Evolutionary conservation across 2,329 filamentous ascomycete genomes (phyloP).

Genomic region (Sporothrix euskadiensis): DNA sequence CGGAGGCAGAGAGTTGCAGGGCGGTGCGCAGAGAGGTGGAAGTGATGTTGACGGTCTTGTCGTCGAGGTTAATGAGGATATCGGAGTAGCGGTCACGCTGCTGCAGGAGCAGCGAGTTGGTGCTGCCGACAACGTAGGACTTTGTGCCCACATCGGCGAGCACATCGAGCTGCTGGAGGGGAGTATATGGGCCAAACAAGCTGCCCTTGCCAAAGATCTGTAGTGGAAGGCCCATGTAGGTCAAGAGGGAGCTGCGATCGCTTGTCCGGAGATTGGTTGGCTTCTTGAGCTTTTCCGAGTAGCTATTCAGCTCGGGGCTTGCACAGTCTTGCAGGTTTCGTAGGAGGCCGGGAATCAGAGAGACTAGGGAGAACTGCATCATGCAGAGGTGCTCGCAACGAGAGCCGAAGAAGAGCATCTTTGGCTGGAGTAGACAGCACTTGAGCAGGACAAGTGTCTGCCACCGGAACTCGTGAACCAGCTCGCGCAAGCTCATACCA

Average conservation of each 20-base stretch:
- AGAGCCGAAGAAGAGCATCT: conserved; percentile 99
- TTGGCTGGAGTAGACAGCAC: conserved; percentile 88
- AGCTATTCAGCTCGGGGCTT: conserved; percentile 85
- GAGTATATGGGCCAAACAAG: conserved; percentile 94
- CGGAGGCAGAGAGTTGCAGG: conserved; percentile 76
- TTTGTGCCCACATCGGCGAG: conserved; percentile 92
- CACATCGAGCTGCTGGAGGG: conserved; percentile 86
- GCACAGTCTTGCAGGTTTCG: conserved; percentile 92
- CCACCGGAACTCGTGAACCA: conserved; percentile 92
- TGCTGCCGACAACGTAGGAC: conserved; percentile 95
- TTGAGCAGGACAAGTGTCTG: conserved; percentile 94
- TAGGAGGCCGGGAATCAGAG: conserved; percentile 88
- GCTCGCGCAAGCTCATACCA: conserved; percentile 82
- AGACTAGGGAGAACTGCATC: conserved; percentile 96
- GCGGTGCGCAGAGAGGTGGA: conserved; percentile 76
- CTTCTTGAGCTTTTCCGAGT: conserved; percentile 71
- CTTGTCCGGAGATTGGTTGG: conserved; percentile 88
- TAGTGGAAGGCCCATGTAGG: conserved; percentile 91
- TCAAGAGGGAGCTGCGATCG: conserved; percentile 82
- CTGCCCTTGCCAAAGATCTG: conserved; percentile 96
- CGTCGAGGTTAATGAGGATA: conserved; percentile 93
- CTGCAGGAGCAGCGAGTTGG: conserved; percentile 88
- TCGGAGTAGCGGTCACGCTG: conserved; percentile 96
- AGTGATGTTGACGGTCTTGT: conserved; percentile 79
- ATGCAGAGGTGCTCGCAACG: conserved; percentile 94